Base-by-base conservation (phyloP, 805 yeast species). In the Torulaspora indica region DNA sequence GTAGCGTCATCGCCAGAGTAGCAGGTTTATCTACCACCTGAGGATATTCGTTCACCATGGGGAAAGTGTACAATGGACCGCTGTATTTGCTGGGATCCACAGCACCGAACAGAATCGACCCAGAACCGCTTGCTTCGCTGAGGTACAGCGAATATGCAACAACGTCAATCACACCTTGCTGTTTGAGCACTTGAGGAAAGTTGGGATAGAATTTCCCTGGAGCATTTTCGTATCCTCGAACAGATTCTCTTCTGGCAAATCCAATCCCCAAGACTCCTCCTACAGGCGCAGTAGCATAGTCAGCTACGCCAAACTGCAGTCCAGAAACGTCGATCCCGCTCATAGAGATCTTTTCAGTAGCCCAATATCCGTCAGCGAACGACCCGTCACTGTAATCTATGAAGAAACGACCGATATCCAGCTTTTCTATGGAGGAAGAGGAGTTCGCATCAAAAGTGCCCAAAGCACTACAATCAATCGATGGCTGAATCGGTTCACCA, bases 221-320 rank as follows among this genome's bases (percentile, higher is more conserved):
- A 4, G 60, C 58, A 29, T 48, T 46, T 2, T 49, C 51, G 40
- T 60, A 60, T 5, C 60, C 57, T n/a, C 24, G 27, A 9, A 57
- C 58, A 2, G 77, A 70, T 61, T 87, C 95, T 42, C 82, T 72
- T 25, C 79, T 79, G 3, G 73, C 64, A 24, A 81, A 71, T 1
- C 90, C 88, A 46, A 83, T 76, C 13, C 88, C 86, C 34, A 82
- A 64, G 13, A 84, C 88, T 32, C 91, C 89, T 24, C 52, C 46
- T 5, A 59, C 49, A 14, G 77, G 64, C 3, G 85, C 77, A 44
- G 78, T 76, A 2, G 83, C 75, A 31, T 63, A 58, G 52, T 76
- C 75, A 9, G 81, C 89, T 20, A 85, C 73, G 8, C 90, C 95
- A 60, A 87, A 74, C 15, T 84, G 77, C 34, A 82, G 65, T 45